A percentile compares a stretch with the other conserved stretches of the same genome.
These are phyloP conservation scores for Rhynchosporium graminicola DNA, from an alignment of 2,329 filamentous ascomycete species.

Conservation along the genomic window DNA sequence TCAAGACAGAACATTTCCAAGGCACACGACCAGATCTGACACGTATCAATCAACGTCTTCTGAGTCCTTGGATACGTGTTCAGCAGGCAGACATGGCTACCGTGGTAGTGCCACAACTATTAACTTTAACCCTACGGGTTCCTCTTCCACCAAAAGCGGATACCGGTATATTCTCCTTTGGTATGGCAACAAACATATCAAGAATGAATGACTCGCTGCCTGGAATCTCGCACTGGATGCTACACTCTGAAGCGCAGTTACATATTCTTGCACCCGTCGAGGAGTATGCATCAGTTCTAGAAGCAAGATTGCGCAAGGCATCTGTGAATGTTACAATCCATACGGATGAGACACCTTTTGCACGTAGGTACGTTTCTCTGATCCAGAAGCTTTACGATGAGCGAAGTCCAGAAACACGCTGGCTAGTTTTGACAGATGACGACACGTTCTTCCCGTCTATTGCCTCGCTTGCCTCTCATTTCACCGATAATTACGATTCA, in stretches of 20 bases:
- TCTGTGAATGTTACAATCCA: constrained; percentile 10
- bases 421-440: constrained; percentile 12
- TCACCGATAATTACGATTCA: background rate
- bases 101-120: background rate
- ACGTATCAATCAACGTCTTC: background rate
- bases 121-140: background rate
- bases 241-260: constrained; percentile 7
- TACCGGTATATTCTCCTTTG: constrained; percentile 12
- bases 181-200: constrained; percentile 7
- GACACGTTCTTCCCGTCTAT: constrained; percentile 15
- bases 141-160: background rate
- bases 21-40: constrained; percentile 11
- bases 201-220: background rate
- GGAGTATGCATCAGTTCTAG: background rate
- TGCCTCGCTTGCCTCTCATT: constrained; percentile 10
- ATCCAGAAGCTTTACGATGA: constrained; percentile 13
- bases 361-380: constrained; percentile 9
- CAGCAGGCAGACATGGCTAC: background rate
- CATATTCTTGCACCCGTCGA: constrained; percentile 12
- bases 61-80: constrained; percentile 7
- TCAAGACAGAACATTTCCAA: background rate
- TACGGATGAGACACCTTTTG: background rate
- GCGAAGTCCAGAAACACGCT: constrained; percentile 10
- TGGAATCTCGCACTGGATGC: constrained; percentile 10
- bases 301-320: background rate